Conservation (phyloP, 2,329 filamentous ascomycete species). For the Lecanicillium sp. region DNA sequence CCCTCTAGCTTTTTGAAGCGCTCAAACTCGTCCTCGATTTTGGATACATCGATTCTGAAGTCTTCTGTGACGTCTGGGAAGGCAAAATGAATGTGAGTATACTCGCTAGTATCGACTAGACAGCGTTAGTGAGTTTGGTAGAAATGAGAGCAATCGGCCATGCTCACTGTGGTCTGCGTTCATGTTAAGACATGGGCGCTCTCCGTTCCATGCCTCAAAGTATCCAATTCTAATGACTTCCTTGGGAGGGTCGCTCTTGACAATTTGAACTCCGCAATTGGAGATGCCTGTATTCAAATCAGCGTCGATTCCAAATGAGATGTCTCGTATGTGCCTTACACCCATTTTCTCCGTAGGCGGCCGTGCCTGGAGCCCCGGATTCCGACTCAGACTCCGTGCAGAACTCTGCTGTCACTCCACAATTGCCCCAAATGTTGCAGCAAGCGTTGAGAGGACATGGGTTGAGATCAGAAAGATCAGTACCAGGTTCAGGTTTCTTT, state of each 20-base stretch:
- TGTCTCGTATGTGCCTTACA: too few species aligned
- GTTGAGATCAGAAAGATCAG: constrained; percentile 15
- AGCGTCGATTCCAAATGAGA: too few species aligned
- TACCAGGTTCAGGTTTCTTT: constrained; percentile 5
- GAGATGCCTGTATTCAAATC: too few species aligned
- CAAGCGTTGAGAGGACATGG: constrained; percentile 22
- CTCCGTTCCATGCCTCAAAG: constrained; percentile 25
- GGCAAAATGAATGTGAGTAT: constrained; percentile 27
- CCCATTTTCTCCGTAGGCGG: constrained; percentile 16
- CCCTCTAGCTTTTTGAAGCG: constrained; percentile 11
- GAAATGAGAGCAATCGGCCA: too few species aligned
- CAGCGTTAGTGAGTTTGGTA: too few species aligned
- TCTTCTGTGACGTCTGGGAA: constrained; percentile 23
- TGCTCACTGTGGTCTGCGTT: constrained; percentile 4
- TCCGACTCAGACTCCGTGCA: constrained; percentile 23
- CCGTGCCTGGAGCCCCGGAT: constrained; percentile 29
- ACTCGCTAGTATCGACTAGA: constrained; percentile 12
- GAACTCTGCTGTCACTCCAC: constrained; percentile 31
- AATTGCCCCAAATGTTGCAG: constrained; percentile 31
- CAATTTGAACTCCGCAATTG: constrained; percentile 19
- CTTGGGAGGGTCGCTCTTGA: constrained; percentile 8
- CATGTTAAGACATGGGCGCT: constrained; percentile 22
- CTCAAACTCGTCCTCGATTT: constrained; percentile 14
- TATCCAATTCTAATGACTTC: constrained; percentile 13
- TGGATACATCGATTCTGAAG: constrained; percentile 9